Conservation (phyloP, 164 flowering plant species). For the Protea cynaroides region DNA sequence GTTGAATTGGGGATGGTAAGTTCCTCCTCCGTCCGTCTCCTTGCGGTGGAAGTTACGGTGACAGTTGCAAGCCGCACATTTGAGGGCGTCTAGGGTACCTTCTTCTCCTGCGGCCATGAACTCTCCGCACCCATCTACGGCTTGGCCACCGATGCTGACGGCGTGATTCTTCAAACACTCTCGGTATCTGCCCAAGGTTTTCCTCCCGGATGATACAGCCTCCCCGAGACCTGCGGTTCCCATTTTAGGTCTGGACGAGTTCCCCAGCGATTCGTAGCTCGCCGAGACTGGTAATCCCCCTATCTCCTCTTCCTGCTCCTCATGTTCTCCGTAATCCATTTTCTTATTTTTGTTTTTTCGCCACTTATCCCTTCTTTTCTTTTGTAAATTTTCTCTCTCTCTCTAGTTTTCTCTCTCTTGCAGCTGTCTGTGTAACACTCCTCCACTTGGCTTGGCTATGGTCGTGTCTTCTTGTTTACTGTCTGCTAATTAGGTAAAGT, state of each 20-base stretch:
- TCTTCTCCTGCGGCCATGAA: slow-evolving; percentile 76
- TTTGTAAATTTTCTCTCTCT: not conserved
- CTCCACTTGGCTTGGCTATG: not conserved
- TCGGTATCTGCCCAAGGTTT: slow-evolving; percentile 27
- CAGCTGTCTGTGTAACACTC: not conserved
- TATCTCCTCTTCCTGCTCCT: slow-evolving; percentile 49
- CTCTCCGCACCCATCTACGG: slow-evolving; percentile 79
- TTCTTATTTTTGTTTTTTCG: not conserved
- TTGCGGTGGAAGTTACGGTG: slow-evolving; percentile 85
- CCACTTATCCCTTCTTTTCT: not conserved
- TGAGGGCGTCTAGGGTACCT: slow-evolving; percentile 60
- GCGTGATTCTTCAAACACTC: slow-evolving; percentile 85
- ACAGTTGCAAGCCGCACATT: slow-evolving; percentile 76
- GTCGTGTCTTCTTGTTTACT: too few species aligned
- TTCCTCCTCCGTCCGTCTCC: slow-evolving; percentile 36
- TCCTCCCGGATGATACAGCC: slow-evolving; percentile 2
- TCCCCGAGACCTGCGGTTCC: slow-evolving; percentile 8
- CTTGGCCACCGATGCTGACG: slow-evolving; percentile 60
- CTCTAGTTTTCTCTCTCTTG: slow-evolving; percentile 4
- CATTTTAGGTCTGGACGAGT: slow-evolving; percentile 18
- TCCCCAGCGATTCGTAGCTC: slow-evolving; percentile 29
- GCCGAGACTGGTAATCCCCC: slow-evolving; percentile 21
- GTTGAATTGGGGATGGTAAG: slow-evolving; percentile 25
- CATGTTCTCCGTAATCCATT: slow-evolving; percentile 51
- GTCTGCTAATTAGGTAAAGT: not conserved